These are phyloP conservation scores for Ogataea nitratoaversa DNA, from an alignment of 805 yeast species.

Conservation along the genomic window DNA sequence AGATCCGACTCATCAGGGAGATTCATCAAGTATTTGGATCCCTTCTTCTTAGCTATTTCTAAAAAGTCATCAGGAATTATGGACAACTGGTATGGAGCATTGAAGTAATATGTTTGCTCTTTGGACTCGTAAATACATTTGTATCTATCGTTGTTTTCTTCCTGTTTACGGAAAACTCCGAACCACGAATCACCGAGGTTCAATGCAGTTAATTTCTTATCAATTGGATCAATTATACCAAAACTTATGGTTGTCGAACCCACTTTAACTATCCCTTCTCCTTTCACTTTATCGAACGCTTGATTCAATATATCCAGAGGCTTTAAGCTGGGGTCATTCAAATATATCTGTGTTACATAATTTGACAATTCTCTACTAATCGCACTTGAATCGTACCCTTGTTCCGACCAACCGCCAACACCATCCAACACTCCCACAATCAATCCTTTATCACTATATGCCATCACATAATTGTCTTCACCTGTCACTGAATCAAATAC, in stretches of 20 bases:
- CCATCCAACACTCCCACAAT: conserved; percentile 92
- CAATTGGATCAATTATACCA: conserved; percentile 58
- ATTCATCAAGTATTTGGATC: conserved; percentile 66
- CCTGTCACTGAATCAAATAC: conserved; percentile 57
- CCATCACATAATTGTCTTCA: conserved; percentile 68
- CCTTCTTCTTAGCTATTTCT: conserved; percentile 48
- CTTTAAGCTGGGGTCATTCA: conserved; percentile 21
- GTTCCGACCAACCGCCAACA: conserved; percentile 95
- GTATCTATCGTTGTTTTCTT: conserved; percentile 18
- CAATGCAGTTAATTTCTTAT: conserved; percentile 55
- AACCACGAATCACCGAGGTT: conserved; percentile 96
- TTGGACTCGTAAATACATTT: conserved; percentile 60
- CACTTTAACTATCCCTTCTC: conserved; percentile 62
- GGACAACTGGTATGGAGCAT: conserved; percentile 89
- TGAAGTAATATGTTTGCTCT: conserved; percentile 82
- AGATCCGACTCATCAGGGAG: conserved; percentile 65
- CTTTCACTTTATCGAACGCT: conserved; percentile 53
- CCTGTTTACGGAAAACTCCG: conserved; percentile 61
- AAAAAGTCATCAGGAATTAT: conserved; percentile 66
- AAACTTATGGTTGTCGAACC: conserved; percentile 94
- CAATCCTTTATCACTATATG: conserved; percentile 38
- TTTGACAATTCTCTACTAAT: conserved; percentile 76
- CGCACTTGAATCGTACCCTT: conserved; percentile 86
- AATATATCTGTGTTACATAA: conserved; percentile 41
- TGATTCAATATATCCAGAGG: conserved; percentile 47